Evolutionary conservation across 2,329 filamentous ascomycete genomes (phyloP), one percentile per base, ranked within the genome.

Genomic region (Harringtonia lauricola): DNA sequence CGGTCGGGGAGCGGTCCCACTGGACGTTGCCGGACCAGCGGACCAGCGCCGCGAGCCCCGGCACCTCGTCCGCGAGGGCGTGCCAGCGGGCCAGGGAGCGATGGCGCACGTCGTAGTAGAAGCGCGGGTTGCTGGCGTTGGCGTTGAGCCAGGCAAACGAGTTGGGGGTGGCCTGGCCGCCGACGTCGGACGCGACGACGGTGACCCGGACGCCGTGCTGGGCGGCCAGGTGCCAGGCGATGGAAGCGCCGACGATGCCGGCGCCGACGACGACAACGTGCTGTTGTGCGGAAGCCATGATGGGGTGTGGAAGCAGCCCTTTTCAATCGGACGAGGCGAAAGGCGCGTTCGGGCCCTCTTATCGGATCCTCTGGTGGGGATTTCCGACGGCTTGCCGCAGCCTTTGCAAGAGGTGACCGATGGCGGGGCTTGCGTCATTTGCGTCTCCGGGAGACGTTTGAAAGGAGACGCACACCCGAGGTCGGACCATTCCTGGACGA

Each of bases 141-240:
- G 58, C 57, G 31, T 59, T 60, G 43, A 59, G 52, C 57, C 58
- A 60, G 30, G 57, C 49, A 46, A 60, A 60, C 8, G 56, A 59
- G 47, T 54, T 52, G 22, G 57, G 55, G 15, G 56, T 59, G 15
- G 57, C 57, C 8, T 50, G 52, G 43, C 57, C 57, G 44, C 57
- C 57, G 2, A 57, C 15, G 2, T 57, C 46, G 26, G 53, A 33
- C 6, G 57, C 56, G 24, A 59, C 45, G n/a, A 59, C 41, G 2
- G 56, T 59, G 17, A 60, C 55, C 15, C 51, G 44, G 15, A 52
- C 47, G 12, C 51, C 40, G 14, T 51, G 45, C 17, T 44, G 13
- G 21, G 43, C 45, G 4, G 52, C 46, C 6, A 60, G 49, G 44
- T 59, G 58, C 54, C 55, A 59, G 12, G 57, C 57, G 39, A 59